phyloP scores from a whole-genome alignment of 768 basidiomycete species.

The Lentinula guzmanii region DNA sequence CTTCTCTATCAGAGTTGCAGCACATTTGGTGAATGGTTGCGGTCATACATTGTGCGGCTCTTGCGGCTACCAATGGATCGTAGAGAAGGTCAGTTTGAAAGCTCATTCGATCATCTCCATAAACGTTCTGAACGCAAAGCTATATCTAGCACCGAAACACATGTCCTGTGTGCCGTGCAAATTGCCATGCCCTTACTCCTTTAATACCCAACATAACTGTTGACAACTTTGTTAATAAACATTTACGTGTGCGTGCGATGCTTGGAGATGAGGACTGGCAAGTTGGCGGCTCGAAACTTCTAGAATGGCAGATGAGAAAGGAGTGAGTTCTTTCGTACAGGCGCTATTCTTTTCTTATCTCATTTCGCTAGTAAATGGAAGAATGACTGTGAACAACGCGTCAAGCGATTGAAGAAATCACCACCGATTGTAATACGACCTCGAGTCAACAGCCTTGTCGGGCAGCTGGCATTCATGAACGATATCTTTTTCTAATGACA shows the following conservation, averaged over 20 bases:
- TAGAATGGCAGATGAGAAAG: slow-evolving; percentile 50
- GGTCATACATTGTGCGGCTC: slow-evolving; percentile 70
- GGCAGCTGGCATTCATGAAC: neutral
- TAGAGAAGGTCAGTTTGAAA: slow-evolving; percentile 36
- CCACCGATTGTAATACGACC: neutral
- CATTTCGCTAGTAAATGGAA: slow-evolving; percentile 4
- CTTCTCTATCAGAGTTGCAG: slow-evolving; percentile 38
- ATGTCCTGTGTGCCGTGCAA: slow-evolving; percentile 58
- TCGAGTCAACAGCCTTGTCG: neutral
- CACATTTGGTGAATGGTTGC: slow-evolving; percentile 64
- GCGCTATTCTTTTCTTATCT: neutral
- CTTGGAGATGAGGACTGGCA: slow-evolving; percentile 47
- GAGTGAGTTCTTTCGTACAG: slow-evolving; percentile 32
- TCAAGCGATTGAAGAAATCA: neutral
- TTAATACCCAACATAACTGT: slow-evolving; percentile 62
- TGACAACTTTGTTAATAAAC: slow-evolving; percentile 55
- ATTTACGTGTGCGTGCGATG: slow-evolving; percentile 41
- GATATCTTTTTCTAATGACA: neutral
- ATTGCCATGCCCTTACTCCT: slow-evolving; percentile 30
- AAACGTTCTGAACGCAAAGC: neutral
- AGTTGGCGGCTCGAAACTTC: slow-evolving; percentile 34
- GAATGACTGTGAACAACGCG: neutral
- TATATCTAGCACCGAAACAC: slow-evolving; percentile 23
- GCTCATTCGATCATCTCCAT: neutral
- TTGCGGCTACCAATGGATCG: slow-evolving; percentile 58